Evolutionary conservation across 495 filamentous ascomycete genomes (phyloP).

Genomic region (Sphaerosporella brunnea): DNA sequence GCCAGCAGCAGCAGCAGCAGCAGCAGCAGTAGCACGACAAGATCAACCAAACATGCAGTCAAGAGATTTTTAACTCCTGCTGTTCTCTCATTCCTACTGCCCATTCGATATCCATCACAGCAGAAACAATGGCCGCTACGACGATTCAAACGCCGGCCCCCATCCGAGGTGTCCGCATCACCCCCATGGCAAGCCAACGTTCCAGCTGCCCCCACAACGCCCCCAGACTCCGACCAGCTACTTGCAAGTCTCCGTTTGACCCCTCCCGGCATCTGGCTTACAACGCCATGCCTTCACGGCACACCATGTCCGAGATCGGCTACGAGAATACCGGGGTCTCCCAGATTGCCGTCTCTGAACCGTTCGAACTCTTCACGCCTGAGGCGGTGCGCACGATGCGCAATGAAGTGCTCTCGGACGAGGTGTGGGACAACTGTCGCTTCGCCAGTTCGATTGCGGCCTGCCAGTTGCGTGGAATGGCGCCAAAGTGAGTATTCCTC

Average conservation of each 20-base stretch:
- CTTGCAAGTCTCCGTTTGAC: slow-evolving; percentile 19
- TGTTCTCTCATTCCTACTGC: too few relatives aligned
- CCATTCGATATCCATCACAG: not conserved
- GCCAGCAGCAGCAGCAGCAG: too few relatives aligned
- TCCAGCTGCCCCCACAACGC: slow-evolving; percentile 11
- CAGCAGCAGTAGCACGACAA: too few relatives aligned
- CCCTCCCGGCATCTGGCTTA: slow-evolving; percentile 40
- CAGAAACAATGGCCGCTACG: slow-evolving; percentile 8
- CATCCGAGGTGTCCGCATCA: not conserved
- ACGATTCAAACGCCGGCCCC: slow-evolving; percentile 2
- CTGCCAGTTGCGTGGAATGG: slow-evolving; percentile 50
- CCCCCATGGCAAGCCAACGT: slow-evolving; percentile 8
- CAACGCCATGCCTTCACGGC: slow-evolving; percentile 33
- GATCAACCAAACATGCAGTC: too few relatives aligned
- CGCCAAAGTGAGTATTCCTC: slow-evolving; percentile 38
- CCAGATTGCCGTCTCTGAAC: slow-evolving; percentile 49
- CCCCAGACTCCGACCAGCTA: slow-evolving; percentile 8
- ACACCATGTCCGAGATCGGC: slow-evolving; percentile 45
- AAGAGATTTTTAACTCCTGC: too few relatives aligned
- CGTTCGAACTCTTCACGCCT: slow-evolving; percentile 52
- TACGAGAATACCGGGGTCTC: slow-evolving; percentile 43
- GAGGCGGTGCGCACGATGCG: slow-evolving; percentile 51
- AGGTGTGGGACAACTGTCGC: slow-evolving; percentile 47
- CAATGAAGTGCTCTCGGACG: slow-evolving; percentile 42
- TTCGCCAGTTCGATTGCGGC: slow-evolving; percentile 48